Evolutionary conservation across 2,329 filamentous ascomycete species (phyloP).

Genomic region (Pseudogymnoascus destructans): DNA sequence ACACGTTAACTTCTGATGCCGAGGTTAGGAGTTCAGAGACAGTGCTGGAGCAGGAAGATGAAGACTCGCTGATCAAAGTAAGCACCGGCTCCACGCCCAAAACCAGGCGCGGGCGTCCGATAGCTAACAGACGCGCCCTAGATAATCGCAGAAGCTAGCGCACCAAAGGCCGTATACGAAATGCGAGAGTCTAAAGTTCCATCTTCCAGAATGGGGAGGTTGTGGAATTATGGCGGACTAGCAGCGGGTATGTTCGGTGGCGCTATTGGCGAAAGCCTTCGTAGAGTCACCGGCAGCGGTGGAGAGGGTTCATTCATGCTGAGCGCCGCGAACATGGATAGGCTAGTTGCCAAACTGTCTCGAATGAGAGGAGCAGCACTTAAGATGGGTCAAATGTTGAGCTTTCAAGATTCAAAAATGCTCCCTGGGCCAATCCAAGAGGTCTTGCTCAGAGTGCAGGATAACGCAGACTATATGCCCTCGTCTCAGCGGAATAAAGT

Average conservation of each 20-base stretch:
- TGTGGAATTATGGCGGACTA: conserved; percentile 92
- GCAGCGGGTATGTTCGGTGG: conserved; percentile 94
- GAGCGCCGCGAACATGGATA: conserved; percentile 81
- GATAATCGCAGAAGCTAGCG: conserved; percentile 16
- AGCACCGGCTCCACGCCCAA: neutral
- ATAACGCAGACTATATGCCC: conserved; percentile 96
- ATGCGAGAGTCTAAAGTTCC: conserved; percentile 85
- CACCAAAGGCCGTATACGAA: conserved; percentile 39
- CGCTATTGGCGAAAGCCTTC: conserved; percentile 72
- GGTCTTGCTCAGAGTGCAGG: conserved; percentile 86
- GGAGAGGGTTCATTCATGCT: conserved; percentile 68
- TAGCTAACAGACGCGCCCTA: conserved; percentile 30
- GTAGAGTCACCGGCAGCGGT: conserved; percentile 60
- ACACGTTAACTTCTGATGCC: neutral
- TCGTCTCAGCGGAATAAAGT: conserved; percentile 83
- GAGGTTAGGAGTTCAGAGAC: neutral
- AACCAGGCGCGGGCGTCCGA: neutral
- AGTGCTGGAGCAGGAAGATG: neutral
- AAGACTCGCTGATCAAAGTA: neutral
- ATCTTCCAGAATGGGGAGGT: conserved; percentile 67
- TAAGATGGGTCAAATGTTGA: conserved; percentile 96
- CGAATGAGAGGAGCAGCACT: conserved; percentile 95
- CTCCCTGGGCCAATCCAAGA: conserved; percentile 76
- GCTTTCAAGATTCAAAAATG: conserved; percentile 94
- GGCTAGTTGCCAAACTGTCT: conserved; percentile 82